Evolutionary conservation across 2,329 filamentous ascomycete genomes (phyloP).

Genomic region (Hysterium pulicare): DNA sequence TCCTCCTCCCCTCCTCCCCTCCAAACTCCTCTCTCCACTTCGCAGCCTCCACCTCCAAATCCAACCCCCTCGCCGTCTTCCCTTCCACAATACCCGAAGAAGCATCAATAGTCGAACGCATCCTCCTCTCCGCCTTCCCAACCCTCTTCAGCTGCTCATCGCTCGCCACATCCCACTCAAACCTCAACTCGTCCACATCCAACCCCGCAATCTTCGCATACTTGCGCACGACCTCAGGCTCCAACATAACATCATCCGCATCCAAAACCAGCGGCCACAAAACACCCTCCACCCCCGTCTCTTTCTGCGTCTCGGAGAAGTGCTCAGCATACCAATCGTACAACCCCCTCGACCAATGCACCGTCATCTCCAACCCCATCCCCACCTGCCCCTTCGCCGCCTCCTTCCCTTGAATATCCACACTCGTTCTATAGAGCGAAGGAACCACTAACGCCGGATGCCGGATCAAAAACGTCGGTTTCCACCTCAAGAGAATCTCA

Average conservation of each 20-base stretch:
- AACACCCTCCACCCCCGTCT: not conserved
- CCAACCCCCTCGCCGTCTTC: not conserved
- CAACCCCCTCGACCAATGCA: slow-evolving; percentile 6
- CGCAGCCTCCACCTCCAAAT: slow-evolving; percentile 2
- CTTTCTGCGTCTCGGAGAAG: not conserved
- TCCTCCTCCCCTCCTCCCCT: slow-evolving; percentile 2
- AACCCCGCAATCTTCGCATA: slow-evolving; percentile 6
- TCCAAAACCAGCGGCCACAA: slow-evolving; percentile 10
- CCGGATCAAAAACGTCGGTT: slow-evolving; percentile 13
- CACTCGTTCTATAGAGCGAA: slow-evolving; percentile 7
- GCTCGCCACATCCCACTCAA: not conserved
- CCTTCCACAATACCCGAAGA: not conserved
- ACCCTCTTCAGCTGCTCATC: not conserved
- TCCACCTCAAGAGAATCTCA: slow-evolving; percentile 9
- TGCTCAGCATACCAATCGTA: slow-evolving; percentile 5
- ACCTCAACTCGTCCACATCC: slow-evolving; percentile 1
- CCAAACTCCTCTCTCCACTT: slow-evolving; percentile 13
- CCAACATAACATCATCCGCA: slow-evolving; percentile 13
- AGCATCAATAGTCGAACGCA: not conserved
- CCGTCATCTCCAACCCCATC: slow-evolving; percentile 2
- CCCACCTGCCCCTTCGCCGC: not conserved
- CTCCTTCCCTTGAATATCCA: not conserved
- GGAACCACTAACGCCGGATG: slow-evolving; percentile 17
- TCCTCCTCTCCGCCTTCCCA: not conserved
- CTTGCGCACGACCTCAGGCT: slow-evolving; percentile 3